phyloP scores from a whole-genome alignment of 345 rosid species.

The Ceriops decandra region DNA sequence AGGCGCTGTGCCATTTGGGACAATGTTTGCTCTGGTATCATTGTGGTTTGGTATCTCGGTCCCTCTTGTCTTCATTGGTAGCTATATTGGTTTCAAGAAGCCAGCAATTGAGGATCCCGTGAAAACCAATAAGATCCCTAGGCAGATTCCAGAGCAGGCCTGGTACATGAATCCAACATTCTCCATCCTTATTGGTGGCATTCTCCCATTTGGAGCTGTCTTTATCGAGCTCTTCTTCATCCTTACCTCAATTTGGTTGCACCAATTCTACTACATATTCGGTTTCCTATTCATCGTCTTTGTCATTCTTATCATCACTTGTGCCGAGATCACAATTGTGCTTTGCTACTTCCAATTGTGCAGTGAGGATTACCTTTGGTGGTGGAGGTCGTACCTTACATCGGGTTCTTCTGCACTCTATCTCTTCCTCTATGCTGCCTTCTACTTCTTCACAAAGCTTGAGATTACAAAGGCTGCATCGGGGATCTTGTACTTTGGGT shows the following conservation, averaged over 20 bases:
- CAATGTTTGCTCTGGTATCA: conserved; percentile 77
- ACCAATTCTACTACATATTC: conserved; percentile 89
- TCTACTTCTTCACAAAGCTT: conserved; percentile 89
- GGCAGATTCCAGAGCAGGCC: conserved; percentile 76
- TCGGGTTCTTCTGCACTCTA: conserved; percentile 87
- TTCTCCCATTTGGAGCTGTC: conserved; percentile 93
- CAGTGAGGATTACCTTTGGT: conserved; percentile 91
- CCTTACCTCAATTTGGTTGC: conserved; percentile 86
- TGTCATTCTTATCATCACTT: conserved; percentile 65
- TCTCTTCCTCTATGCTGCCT: conserved; percentile 78
- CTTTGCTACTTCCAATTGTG: conserved; percentile 95
- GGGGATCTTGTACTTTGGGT: conserved; percentile 76
- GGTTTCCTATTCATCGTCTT: conserved; percentile 91
- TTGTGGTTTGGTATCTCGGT: conserved; percentile 95
- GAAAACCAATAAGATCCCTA: conserved; percentile 82
- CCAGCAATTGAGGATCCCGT: conserved; percentile 76
- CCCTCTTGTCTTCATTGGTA: conserved; percentile 74
- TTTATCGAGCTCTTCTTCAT: conserved; percentile 93
- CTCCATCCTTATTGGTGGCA: conserved; percentile 83
- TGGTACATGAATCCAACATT: conserved; percentile 88
- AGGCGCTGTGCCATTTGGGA: conserved; percentile 92
- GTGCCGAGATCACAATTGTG: conserved; percentile 86
- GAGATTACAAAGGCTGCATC: conserved; percentile 84
- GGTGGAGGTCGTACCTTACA: conserved; percentile 96
- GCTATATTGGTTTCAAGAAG: conserved; percentile 68